Evolutionary conservation across 495 filamentous ascomycete species (phyloP), one percentile per base, ranked within the genome.

Genomic region (Neurospora sp.): DNA sequence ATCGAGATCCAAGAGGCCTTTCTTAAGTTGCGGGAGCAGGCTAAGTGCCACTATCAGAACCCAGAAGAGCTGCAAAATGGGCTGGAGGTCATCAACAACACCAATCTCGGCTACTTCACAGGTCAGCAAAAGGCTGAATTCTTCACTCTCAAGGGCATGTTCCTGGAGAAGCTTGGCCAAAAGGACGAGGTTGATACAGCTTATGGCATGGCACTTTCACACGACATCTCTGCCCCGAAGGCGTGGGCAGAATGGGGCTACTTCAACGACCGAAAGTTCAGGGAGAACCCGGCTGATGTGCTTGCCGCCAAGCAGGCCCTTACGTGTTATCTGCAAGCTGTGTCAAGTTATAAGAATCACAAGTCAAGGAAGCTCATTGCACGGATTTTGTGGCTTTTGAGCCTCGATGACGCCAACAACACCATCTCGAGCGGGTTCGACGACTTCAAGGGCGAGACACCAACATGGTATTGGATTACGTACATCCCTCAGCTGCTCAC

Each of bases 1-100:
- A 99, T 99, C 41, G 96, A 99, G 83, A 99, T 99, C 70, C 96
- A 99, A 81, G 96, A 99, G 80, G 96, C 96, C 0, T 99, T 99
- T 86, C 85, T 99, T 71, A 99, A 99, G 83, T 82, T 99, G 61
- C 85, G 96, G 40, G 96, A 99, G 79, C 96, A 99, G 79, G 96
- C 96, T 38, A 97, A 97, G 80, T 98, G 96, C 78, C 96, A 98
- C 80, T 99, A 98, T 79, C 94, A 98, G 81, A 97, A 98, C 77
- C 90, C 89, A 0, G 89, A 90, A 20, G 96, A 99, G 78, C 89
- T 99, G 41, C 94, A 89, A 68, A 95, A 89, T 78, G 96, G 96
- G 3, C 79, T 99, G 72, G 96, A 99, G 80, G 96, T 99, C 8
- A 99, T 99, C 76, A 98, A 99, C 82, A 99, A 99, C 77, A 99